phyloP scores from a whole-genome alignment of 2,329 filamentous ascomycete genomes.

The Phialophora chinensis region DNA sequence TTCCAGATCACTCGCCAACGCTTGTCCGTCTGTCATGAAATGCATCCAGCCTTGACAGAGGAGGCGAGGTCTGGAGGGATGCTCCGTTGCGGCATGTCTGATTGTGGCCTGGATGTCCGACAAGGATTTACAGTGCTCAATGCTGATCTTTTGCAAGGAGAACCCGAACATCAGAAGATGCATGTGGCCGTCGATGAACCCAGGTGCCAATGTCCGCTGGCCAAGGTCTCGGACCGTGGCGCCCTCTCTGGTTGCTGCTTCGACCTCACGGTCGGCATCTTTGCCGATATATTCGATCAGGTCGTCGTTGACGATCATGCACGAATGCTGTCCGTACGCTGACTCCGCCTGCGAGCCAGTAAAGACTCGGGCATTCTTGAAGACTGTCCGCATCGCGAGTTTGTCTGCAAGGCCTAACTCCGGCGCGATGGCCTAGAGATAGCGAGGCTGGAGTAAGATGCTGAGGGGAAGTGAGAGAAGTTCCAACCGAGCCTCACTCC shows the following conservation, averaged over 20 bases:
- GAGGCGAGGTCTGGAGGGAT: constrained; percentile 51
- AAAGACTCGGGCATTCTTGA: constrained; percentile 46
- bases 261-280: constrained; percentile 40
- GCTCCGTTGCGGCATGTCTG: constrained; percentile 47
- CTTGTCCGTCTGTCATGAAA: constrained; percentile 52
- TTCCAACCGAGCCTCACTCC: not conserved
- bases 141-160: constrained; percentile 53
- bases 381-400: constrained; percentile 11
- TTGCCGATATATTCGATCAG: constrained; percentile 52
- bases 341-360: constrained; percentile 29
- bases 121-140: constrained; percentile 52
- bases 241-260: constrained; percentile 35
- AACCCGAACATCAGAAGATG: constrained; percentile 58
- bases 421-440: not conserved
- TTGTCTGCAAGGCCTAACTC: not conserved
- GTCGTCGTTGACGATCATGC: constrained; percentile 50
- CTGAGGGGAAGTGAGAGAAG: not conserved
- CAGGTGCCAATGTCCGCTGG: constrained; percentile 50
- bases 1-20: constrained; percentile 55
- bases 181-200: constrained; percentile 59
- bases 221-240: constrained; percentile 45
- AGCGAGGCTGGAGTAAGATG: not conserved
- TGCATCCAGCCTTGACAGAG: constrained; percentile 59
- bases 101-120: constrained; percentile 53
- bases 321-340: constrained; percentile 33